A percentile compares a stretch with the other conserved stretches of the same genome.
These are phyloP conservation scores for Fusarium sp. DNA, from an alignment of 2,329 filamentous ascomycete species.

Conservation along the genomic window DNA sequence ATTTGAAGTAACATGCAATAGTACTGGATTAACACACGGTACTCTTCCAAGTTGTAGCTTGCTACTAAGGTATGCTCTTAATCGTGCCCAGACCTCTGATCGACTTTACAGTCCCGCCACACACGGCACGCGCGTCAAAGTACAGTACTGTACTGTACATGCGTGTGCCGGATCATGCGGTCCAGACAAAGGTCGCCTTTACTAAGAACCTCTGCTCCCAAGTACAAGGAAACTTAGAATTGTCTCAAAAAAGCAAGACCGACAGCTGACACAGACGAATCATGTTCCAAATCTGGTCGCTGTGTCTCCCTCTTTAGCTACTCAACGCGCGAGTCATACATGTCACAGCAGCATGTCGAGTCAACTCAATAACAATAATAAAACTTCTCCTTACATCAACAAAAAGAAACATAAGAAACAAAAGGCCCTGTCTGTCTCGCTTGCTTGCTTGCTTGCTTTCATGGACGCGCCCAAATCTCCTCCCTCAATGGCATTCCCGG, in stretches of 20 bases:
- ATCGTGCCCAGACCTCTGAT: too few species aligned
- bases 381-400: too few species aligned
- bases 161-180: conserved; percentile 10
- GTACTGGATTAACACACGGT: too few species aligned
- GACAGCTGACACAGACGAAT: conserved; percentile 11
- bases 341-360: neutral
- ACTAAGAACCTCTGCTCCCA: neutral
- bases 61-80: too few species aligned
- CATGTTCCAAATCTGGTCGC: neutral
- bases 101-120: too few species aligned
- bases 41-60: too few species aligned
- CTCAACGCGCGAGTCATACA: conserved; percentile 9
- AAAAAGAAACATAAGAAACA: neutral
- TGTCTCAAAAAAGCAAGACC: conserved; percentile 9
- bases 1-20: too few species aligned
- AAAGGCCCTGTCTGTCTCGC: conserved; percentile 3
- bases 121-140: too few species aligned
- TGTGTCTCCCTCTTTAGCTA: conserved; percentile 22
- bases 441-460: neutral
- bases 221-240: too few species aligned
- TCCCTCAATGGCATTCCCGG: conserved; percentile 17
- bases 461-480: conserved; percentile 29
- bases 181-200: neutral
- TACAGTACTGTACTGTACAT: neutral
- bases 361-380: neutral